These are phyloP conservation scores for Hibiscus mutabilis DNA, from an alignment of 345 rosid species.

Conservation along the genomic window DNA sequence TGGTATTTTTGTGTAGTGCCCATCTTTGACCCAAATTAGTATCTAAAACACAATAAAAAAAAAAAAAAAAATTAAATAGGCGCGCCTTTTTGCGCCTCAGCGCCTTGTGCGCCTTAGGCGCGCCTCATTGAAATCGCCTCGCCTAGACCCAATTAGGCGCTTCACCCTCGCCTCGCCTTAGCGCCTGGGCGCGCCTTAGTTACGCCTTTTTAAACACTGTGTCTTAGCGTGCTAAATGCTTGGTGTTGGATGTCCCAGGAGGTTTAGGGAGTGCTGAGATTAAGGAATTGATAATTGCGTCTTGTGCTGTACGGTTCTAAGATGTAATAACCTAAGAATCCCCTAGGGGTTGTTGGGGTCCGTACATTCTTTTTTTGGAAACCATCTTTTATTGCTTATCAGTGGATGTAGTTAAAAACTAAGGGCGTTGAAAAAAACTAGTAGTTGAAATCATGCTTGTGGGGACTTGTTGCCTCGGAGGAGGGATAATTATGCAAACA, in stretches of 20 bases:
- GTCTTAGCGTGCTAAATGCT: background rate
- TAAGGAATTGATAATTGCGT: background rate
- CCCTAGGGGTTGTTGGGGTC: background rate
- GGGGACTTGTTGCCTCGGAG: slow-evolving; percentile 7
- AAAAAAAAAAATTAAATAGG: too few relatives aligned
- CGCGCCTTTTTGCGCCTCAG: too few relatives aligned
- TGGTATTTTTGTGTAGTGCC: too few relatives aligned
- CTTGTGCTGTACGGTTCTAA: slow-evolving; percentile 1
- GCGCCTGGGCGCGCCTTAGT: too few relatives aligned
- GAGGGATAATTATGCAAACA: slow-evolving; percentile 8
- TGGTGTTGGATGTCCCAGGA: slow-evolving; percentile 3
- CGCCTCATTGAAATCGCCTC: too few relatives aligned
- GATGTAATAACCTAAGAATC: slow-evolving; percentile 8
- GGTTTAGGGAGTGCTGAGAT: slow-evolving; percentile 20
- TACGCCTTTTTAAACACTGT: too few relatives aligned
- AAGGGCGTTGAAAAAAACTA: background rate
- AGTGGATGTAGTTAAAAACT: background rate
- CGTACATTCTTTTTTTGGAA: background rate
- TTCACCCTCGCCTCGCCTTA: too few relatives aligned
- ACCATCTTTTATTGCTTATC: background rate
- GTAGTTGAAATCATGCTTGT: slow-evolving; percentile 14
- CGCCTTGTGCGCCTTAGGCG: too few relatives aligned
- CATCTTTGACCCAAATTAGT: too few relatives aligned
- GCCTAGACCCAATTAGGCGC: too few relatives aligned
- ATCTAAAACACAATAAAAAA: too few relatives aligned